Conservation (phyloP, 2,329 filamentous ascomycete species). For the Penicillium frequentans region DNA sequence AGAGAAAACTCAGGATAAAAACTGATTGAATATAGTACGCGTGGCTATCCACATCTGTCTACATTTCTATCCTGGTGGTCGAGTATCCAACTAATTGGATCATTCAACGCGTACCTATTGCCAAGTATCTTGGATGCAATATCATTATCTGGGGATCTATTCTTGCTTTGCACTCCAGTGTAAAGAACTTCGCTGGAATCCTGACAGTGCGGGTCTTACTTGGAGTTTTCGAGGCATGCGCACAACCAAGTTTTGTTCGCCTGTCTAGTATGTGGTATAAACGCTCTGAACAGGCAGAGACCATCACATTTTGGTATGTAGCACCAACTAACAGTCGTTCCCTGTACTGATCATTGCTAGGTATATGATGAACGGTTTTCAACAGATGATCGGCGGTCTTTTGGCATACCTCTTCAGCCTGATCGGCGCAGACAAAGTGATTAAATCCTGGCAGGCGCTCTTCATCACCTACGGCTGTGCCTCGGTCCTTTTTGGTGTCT, state of each 20-base stretch:
- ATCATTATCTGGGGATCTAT: constrained; percentile 65
- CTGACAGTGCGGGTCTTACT: constrained; percentile 65
- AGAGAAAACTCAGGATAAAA: too few species aligned
- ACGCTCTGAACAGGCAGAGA: constrained; percentile 64
- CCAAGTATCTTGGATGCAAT: constrained; percentile 64
- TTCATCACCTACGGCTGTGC: constrained; percentile 65
- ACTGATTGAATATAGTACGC: constrained; percentile 51
- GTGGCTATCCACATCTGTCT: constrained; percentile 74
- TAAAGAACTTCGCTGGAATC: constrained; percentile 60
- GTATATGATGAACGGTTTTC: constrained; percentile 59
- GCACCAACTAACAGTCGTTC: fast-evolving
- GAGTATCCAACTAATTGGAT: constrained; percentile 71
- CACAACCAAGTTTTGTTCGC: constrained; percentile 67
- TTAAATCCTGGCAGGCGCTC: constrained; percentile 68
- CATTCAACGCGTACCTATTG: constrained; percentile 64
- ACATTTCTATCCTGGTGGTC: constrained; percentile 68
- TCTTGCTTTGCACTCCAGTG: constrained; percentile 62
- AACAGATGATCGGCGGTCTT: constrained; percentile 71
- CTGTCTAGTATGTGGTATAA: constrained; percentile 71
- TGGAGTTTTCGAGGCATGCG: constrained; percentile 70
- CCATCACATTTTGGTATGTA: constrained; percentile 59
- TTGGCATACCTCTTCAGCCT: constrained; percentile 59
- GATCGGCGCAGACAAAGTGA: constrained; percentile 50
- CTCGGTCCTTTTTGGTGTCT: constrained; percentile 64
- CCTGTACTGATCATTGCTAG: not conserved